These are phyloP conservation scores for Monosporascus ibericus DNA, from an alignment of 2,329 filamentous ascomycete species.

Conservation along the genomic window DNA sequence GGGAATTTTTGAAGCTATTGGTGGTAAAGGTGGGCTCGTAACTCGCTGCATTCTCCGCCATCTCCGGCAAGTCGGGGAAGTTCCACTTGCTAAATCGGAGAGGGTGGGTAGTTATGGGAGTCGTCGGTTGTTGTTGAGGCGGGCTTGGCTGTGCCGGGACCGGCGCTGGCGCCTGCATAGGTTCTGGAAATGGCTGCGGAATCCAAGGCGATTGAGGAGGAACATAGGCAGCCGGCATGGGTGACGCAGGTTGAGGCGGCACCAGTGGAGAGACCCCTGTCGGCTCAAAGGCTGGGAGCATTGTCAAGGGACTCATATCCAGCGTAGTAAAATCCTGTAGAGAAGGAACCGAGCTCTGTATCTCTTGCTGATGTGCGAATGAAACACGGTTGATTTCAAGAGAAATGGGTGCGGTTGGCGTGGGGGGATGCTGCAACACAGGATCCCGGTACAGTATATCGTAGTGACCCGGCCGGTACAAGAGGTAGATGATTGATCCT, in stretches of 20 bases:
- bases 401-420: constrained; percentile 22
- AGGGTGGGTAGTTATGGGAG: constrained; percentile 23
- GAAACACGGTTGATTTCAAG: constrained; percentile 50
- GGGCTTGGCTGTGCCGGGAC: constrained; percentile 27
- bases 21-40: constrained; percentile 46
- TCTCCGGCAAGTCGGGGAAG: constrained; percentile 28
- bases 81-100: constrained; percentile 52
- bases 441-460: constrained; percentile 72
- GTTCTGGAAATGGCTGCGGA: constrained; percentile 27
- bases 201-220: constrained; percentile 33
- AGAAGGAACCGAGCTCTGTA: constrained; percentile 32
- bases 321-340: constrained; percentile 36
- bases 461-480: constrained; percentile 78
- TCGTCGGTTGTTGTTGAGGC: constrained; percentile 20
- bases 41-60: constrained; percentile 30
- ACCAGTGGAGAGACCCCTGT: constrained; percentile 28
- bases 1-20: constrained; percentile 58
- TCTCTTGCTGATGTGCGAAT: constrained; percentile 39
- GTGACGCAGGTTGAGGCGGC: constrained; percentile 27
- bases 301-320: constrained; percentile 37
- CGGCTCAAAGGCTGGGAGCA: constrained; percentile 40
- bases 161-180: constrained; percentile 13
- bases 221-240: constrained; percentile 24
- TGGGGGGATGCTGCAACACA: constrained; percentile 18
- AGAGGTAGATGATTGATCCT: constrained; percentile 49